Evolutionary conservation across 768 basidiomycete species (phyloP), one percentile per base, ranked within the genome.

Genomic region (Termitomyces sp.): DNA sequence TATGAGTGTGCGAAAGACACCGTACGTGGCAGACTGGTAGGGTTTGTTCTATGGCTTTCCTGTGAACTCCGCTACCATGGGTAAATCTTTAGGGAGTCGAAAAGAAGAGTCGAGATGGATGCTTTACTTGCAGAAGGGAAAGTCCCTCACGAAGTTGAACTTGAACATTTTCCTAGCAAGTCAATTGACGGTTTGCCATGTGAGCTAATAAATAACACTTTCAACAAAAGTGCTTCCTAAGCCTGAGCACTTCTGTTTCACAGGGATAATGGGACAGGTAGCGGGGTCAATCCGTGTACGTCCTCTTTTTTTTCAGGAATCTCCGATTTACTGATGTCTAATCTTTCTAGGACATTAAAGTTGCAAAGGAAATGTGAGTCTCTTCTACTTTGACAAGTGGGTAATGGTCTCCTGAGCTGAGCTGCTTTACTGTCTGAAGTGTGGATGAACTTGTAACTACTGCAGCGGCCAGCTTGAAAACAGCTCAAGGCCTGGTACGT

Each of bases 241-340:
- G 27, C 4, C 27, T 27, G 27, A 27, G 27, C 27, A 56, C 20
- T 7, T 27, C 58, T 51, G 55, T 27, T 52, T 9, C 11, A 12
- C n/a, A 89, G 88, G 87, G 86, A 69, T 91, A 22, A 91, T 90
- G 87, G 89, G 89, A 20, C 86, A 83, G 62, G 87, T 90, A 1
- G 89, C 88, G 27, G 89, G 83, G 24, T 80, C 86, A 24, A 87
- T 91, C 60, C 76, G 82, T 50, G 84, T 83, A 58, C 48, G 80
- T 53, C 27, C 27, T 27, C 4, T 27, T 27, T 27, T 27, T 27
- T 48, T 45, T 11, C 42, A 33, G 16, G 42, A 3, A 22, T 6
- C 12, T 27, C 30, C 53, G 33, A 55, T 33, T 59, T 65, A 27
- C 63, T 49, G 33, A 33, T 27, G 16, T 42, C 48, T 63, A 31